phyloP scores from a whole-genome alignment of 2,329 filamentous ascomycete species.

The Coleophoma eucalyptorum region DNA sequence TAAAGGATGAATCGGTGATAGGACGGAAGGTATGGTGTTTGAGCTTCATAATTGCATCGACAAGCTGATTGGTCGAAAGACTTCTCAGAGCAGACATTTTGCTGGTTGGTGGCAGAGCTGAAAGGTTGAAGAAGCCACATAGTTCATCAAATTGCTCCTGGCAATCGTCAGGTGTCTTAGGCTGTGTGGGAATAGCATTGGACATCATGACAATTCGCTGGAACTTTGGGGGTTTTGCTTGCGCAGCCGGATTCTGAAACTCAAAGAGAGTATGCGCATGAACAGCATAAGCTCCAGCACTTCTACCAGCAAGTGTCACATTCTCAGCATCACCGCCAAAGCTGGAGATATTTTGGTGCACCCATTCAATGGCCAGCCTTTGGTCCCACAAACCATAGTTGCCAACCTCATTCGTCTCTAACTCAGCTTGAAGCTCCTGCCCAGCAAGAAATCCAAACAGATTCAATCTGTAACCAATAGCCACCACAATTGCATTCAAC shows the following conservation, averaged over 20 bases:
- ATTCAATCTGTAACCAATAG: constrained; percentile 44
- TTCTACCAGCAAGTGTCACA: constrained; percentile 39
- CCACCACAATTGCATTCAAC: constrained; percentile 30
- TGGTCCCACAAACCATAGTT: constrained; percentile 46
- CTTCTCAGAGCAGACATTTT: constrained; percentile 30
- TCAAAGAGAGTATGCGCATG: constrained; percentile 37
- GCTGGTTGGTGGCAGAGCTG: constrained; percentile 15
- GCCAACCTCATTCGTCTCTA: constrained; percentile 21
- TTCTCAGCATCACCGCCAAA: constrained; percentile 38
- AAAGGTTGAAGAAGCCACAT: constrained; percentile 30
- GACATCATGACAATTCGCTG: constrained; percentile 33
- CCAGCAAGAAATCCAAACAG: constrained; percentile 45
- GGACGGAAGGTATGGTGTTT: constrained; percentile 42
- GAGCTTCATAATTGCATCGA: constrained; percentile 31
- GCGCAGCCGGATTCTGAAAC: constrained; percentile 19
- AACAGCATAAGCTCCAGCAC: constrained; percentile 39
- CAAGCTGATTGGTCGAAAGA: constrained; percentile 27
- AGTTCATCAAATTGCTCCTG: constrained; percentile 40
- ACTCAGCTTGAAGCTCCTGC: constrained; percentile 28
- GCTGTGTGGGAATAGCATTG: constrained; percentile 41
- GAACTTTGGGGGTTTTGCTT: constrained; percentile 3
- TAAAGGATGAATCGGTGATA: constrained; percentile 37
- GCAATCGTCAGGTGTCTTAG: constrained; percentile 31
- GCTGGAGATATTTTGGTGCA: constrained; percentile 38
- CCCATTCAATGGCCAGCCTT: constrained; percentile 45